Percentiles rank a stretch among this genome's conserved stretches.
Evolutionary conservation across 305 asterid genomes (phyloP).

Genomic region (Fraxinus angustifolia): DNA sequence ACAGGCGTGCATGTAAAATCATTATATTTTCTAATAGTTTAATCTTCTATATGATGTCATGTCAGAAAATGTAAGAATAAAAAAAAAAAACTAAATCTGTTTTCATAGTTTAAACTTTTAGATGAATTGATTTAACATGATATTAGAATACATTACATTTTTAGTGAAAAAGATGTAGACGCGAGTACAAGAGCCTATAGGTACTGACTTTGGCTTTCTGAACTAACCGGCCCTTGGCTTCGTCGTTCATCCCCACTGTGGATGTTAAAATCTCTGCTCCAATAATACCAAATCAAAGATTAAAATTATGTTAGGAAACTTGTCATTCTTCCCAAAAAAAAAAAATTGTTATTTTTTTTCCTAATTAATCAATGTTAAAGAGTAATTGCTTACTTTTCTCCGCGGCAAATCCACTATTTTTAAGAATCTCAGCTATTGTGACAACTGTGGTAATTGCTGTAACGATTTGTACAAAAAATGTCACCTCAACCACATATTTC

Average conservation of each 20-base stretch:
- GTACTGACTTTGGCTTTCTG: conserved; percentile 75
- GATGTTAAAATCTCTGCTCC: conserved; percentile 59
- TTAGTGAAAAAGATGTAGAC: not conserved
- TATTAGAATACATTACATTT: not conserved
- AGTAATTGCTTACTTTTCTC: conserved; percentile 56
- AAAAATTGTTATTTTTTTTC: not conserved
- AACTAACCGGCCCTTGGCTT: conserved; percentile 60
- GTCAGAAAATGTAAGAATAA: not conserved
- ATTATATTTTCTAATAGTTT: not conserved
- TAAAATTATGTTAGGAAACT: not conserved
- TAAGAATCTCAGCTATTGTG: conserved; percentile 76
- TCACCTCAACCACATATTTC: not conserved
- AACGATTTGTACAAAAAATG: not conserved
- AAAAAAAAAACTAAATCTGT: not conserved
- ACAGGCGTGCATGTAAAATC: not conserved
- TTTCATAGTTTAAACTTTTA: not conserved
- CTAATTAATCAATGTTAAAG: not conserved
- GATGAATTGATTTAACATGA: not conserved
- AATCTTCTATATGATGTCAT: not conserved
- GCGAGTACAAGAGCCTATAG: not conserved
- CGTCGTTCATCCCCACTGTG: conserved; percentile 79
- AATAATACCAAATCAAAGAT: not conserved
- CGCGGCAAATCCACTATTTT: conserved; percentile 72
- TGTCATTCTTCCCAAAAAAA: not conserved
- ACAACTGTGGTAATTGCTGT: conserved; percentile 84